Percentiles rank a stretch among this genome's conserved stretches.
Conservation (phyloP, 2,329 filamentous ascomycete species). For the Mariannaea elegans region DNA sequence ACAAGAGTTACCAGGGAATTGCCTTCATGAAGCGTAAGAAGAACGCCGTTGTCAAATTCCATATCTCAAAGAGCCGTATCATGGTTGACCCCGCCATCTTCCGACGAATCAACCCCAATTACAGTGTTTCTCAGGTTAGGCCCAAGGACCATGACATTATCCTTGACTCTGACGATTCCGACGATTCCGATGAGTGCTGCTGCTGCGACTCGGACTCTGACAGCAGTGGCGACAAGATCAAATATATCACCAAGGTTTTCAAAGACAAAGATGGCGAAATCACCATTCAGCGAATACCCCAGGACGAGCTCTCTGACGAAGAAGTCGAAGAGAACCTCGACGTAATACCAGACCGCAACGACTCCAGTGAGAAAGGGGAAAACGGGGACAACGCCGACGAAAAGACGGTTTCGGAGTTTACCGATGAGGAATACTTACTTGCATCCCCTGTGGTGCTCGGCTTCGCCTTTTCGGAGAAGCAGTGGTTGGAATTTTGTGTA, state of each 20-base stretch:
- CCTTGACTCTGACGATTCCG: conserved; percentile 47
- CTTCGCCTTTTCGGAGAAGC: conserved; percentile 87
- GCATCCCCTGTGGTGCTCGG: conserved; percentile 86
- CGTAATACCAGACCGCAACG: conserved; percentile 50
- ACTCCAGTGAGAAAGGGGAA: neutral
- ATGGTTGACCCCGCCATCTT: conserved; percentile 90
- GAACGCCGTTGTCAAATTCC: conserved; percentile 71
- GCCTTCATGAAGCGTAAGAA: conserved; percentile 87
- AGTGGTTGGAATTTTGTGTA: conserved; percentile 89
- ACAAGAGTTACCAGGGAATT: conserved; percentile 83
- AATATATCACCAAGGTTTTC: conserved; percentile 62
- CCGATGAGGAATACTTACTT: conserved; percentile 84
- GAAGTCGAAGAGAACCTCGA: conserved; percentile 62
- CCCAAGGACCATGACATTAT: conserved; percentile 73
- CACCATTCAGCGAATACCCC: conserved; percentile 41
- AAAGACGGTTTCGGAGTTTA: conserved; percentile 61
- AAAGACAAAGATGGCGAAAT: conserved; percentile 53
- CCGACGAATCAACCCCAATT: conserved; percentile 86
- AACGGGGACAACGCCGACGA: conserved; percentile 14
- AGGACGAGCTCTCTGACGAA: conserved; percentile 45
- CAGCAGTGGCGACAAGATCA: conserved; percentile 50
- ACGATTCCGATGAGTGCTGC: conserved; percentile 52
- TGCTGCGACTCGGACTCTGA: conserved; percentile 54
- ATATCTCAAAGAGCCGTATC: conserved; percentile 84
- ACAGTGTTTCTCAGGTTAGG: conserved; percentile 77